These are phyloP conservation scores for Apiotrichum brassicae DNA, from an alignment of 1,284 basidiomycete species.

Conservation along the genomic window DNA sequence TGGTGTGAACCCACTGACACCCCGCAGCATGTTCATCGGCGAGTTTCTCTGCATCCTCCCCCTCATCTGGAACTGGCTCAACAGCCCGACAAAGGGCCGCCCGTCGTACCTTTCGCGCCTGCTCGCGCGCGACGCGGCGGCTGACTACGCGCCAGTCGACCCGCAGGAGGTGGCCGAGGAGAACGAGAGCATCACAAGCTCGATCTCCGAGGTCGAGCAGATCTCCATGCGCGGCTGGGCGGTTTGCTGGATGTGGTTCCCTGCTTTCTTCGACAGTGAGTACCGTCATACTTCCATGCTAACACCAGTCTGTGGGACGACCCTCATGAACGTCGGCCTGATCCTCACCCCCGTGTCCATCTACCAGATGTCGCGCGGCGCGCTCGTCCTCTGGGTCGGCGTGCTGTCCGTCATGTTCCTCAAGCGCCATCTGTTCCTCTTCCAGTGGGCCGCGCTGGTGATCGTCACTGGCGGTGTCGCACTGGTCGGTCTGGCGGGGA, in stretches of 20 bases:
- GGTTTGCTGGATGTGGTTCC: conserved; percentile 44
- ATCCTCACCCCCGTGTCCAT: conserved; percentile 95
- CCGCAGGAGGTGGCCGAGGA: conserved; percentile 14
- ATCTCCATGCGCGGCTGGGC: conserved; percentile 30
- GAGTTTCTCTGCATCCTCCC: conserved; percentile 89
- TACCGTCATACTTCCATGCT: conserved; percentile 1
- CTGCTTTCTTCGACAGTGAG: conserved; percentile 47
- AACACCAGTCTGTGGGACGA: conserved; percentile 37
- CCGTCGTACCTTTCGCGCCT: conserved; percentile 6
- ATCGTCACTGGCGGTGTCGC: conserved; percentile 86
- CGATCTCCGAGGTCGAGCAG: conserved; percentile 4
- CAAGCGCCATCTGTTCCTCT: conserved; percentile 52
- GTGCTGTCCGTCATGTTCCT: conserved; percentile 89
- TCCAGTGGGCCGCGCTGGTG: conserved; percentile 76
- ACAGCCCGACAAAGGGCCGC: conserved; percentile 7
- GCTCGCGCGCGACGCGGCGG: conserved; percentile 6
- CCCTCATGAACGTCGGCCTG: conserved; percentile 92
- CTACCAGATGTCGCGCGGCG: conserved; percentile 96
- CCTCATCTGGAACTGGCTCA: conserved; percentile 56
- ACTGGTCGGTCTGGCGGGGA: conserved; percentile 86
- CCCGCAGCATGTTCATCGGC: conserved; percentile 63
- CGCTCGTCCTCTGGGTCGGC: conserved; percentile 94
- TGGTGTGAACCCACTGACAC: too few species aligned
- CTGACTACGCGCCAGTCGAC: conserved; percentile 21
- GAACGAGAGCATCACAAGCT: background rate